phyloP scores from a whole-genome alignment of 2,329 filamentous ascomycete species.

The Acarospora socialis region DNA sequence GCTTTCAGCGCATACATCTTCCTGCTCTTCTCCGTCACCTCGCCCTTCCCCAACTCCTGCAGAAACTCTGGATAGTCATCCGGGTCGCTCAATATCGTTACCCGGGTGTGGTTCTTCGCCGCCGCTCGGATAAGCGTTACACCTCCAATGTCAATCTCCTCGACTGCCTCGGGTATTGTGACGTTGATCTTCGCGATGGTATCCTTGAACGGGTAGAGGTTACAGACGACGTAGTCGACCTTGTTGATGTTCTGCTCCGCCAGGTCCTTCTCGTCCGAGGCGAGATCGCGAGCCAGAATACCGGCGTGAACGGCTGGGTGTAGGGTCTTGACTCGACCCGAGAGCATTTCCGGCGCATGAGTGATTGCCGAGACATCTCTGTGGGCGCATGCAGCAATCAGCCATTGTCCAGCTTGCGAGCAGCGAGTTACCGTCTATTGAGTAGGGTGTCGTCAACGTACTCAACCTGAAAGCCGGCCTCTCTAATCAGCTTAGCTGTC shows the following conservation, averaged over 20 bases:
- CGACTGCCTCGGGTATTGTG: conserved; percentile 88
- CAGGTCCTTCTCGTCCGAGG: conserved; percentile 91
- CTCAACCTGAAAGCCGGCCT: conserved; percentile 91
- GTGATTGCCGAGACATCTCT: conserved; percentile 97
- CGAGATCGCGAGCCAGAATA: conserved; percentile 87
- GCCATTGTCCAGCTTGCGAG: conserved; percentile 1
- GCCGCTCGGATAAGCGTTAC: conserved; percentile 92
- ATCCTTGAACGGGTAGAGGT: conserved; percentile 98
- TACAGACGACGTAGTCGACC: conserved; percentile 94
- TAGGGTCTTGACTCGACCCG: conserved; percentile 83
- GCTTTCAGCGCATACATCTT: conserved; percentile 91
- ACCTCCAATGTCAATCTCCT: conserved; percentile 97
- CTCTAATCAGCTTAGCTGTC: conserved; percentile 90
- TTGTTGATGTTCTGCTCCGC: conserved; percentile 90
- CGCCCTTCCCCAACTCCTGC: conserved; percentile 72
- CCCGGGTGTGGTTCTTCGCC: conserved; percentile 92
- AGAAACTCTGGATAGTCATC: conserved; percentile 89
- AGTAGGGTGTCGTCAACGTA: conserved; percentile 35
- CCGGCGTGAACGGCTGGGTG: conserved; percentile 76
- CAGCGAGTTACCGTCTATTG: conserved; percentile 1
- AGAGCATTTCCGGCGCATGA: conserved; percentile 91
- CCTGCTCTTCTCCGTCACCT: conserved; percentile 71
- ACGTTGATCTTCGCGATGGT: conserved; percentile 95
- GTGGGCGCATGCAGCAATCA: neutral
- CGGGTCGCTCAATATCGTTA: conserved; percentile 91